A percentile compares a stretch with the other conserved stretches of the same genome.
Conservation (phyloP, 306 rosid species). For the Cicer arietinum region DNA sequence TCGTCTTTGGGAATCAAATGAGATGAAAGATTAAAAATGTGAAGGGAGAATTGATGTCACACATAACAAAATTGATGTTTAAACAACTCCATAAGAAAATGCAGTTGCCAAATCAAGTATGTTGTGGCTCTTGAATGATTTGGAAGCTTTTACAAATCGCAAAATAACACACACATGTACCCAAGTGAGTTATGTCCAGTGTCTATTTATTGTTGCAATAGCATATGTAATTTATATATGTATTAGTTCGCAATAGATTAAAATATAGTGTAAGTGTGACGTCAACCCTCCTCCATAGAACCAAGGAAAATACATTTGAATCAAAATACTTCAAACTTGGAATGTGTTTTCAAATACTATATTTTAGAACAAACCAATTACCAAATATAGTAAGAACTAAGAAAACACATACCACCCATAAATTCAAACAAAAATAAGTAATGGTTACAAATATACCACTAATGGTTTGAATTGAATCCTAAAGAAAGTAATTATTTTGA, state of each 20-base stretch:
- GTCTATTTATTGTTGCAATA: conserved; percentile 23
- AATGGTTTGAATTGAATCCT: conserved; percentile 6
- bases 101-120: conserved; percentile 23
- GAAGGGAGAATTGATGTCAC: neutral
- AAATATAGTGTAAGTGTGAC: neutral
- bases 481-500: neutral
- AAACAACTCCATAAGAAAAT: conserved; percentile 8
- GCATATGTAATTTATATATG: conserved; percentile 15
- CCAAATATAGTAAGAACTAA: too few relatives aligned
- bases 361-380: too few relatives aligned
- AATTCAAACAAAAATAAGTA: conserved; percentile 28
- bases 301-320: conserved; percentile 24
- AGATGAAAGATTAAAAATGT: neutral
- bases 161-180: neutral
- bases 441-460: neutral
- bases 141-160: neutral
- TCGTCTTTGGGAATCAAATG: neutral
- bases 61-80: neutral
- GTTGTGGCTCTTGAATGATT: conserved; percentile 16
- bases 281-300: conserved; percentile 3
- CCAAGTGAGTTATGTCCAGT: conserved; percentile 5
- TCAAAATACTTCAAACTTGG: conserved; percentile 15
- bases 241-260: neutral
- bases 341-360: too few relatives aligned
- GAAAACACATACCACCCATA: too few relatives aligned